Evolutionary conservation across 257 asterid species (phyloP), one percentile per base, ranked within the genome.

Genomic region (Mitragyna speciosa): DNA sequence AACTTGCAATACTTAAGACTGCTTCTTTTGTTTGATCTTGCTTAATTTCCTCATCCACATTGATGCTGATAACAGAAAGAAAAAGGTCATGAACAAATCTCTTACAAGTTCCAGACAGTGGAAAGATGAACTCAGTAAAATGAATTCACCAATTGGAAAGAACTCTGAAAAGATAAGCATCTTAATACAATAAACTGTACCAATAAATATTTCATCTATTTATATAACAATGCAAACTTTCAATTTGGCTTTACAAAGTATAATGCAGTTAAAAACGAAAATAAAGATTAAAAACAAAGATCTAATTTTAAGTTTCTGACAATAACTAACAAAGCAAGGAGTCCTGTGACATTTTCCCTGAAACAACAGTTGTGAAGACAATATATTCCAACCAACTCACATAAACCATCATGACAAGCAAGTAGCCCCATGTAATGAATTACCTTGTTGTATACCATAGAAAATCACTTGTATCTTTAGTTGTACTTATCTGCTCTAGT

Each of bases 401-500:
- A 47, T 14, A 75, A 51, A 64, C 48, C 26, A 56, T 75, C 31
- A 36, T 16, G 17, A 30, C 68, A 26, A n/a, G 76, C 24, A 48
- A 80, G 36, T 16, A 22, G 19, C n/a, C 69, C 63, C 7, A 16
- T 39, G 63, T n/a, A 3, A 33, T 19, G 3, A 75, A 24, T 79
- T 78, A 91, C 97, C 94, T 87, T 80, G 86, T 92, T 24, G 91
- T 87, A 75, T 91, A 92, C 97, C 97, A 92, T 45, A 92, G 88
- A 83, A 87, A 91, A 84, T 92, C 97, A 78, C 93, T 91, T 15
- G 82, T 75, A 82, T 92, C 96, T 84, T 89, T 89, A n/a, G 97
- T 92, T 56, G 93, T 91, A 82, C 91, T 92, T 86, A 92, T 91
- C 84, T 92, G 97, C 92, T 92, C 97, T 72, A 92, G 85, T 69